These are phyloP conservation scores for Hortaea sp. DNA, from an alignment of 2,329 filamentous ascomycete species.

Conservation along the genomic window DNA sequence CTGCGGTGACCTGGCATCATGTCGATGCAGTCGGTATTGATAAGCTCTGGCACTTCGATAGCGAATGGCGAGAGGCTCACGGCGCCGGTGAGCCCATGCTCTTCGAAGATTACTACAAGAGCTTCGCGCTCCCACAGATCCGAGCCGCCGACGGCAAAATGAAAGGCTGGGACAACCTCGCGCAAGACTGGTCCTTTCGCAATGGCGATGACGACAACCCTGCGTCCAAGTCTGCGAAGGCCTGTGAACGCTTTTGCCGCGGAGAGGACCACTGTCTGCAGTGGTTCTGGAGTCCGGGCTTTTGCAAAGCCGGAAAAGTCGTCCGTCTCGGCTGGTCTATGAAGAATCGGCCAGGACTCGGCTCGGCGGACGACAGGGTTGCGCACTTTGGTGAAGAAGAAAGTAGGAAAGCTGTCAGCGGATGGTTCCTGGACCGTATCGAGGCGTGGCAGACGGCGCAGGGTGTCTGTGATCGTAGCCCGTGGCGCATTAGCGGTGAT, in stretches of 20 bases:
- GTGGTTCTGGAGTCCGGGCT: constrained; percentile 25
- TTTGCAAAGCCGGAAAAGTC: constrained; percentile 25
- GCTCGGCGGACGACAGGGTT: constrained; percentile 6
- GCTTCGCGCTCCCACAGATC: constrained; percentile 23
- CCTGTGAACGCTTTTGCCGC: constrained; percentile 23
- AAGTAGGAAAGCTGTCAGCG: constrained; percentile 15
- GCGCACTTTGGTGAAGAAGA: constrained; percentile 12
- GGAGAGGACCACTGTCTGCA: constrained; percentile 25
- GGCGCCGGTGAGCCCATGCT: constrained; percentile 26
- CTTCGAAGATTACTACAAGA: constrained; percentile 24
- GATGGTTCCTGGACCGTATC: constrained; percentile 28
- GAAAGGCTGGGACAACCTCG: constrained; percentile 28
- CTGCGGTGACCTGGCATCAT: constrained; percentile 31
- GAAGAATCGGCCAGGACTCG: constrained; percentile 5
- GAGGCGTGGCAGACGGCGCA: not conserved
- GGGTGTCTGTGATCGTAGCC: not conserved
- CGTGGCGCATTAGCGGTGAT: not conserved
- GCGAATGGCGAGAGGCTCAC: constrained; percentile 21
- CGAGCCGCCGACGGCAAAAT: constrained; percentile 11
- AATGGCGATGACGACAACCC: not conserved
- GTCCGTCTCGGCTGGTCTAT: constrained; percentile 16
- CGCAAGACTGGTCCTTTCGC: constrained; percentile 12
- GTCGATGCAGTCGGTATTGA: constrained; percentile 20
- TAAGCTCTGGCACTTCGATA: constrained; percentile 23
- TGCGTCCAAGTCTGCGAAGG: constrained; percentile 10